Conservation (phyloP, 1,284 basidiomycete species). For the Malassezia obtusa region DNA sequence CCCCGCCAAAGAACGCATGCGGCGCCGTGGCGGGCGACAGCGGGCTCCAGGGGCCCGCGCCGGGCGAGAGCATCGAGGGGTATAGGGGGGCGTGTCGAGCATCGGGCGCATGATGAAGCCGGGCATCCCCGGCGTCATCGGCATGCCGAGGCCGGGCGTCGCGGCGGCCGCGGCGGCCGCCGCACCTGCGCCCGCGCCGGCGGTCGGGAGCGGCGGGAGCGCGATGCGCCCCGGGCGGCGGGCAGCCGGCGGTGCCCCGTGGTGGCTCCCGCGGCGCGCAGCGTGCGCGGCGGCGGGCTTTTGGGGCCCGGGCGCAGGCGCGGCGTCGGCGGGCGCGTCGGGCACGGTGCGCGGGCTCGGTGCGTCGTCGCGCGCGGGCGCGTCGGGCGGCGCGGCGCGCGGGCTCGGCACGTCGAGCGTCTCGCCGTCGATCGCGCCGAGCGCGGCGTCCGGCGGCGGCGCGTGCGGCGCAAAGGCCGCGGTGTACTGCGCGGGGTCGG, state of each 20-base stretch:
- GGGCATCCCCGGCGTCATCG: conserved; percentile 50
- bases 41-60: conserved; percentile 20
- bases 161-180: conserved; percentile 18
- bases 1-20: not conserved
- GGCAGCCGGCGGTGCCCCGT: not conserved
- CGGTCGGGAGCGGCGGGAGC: conserved; percentile 25
- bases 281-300: no score
- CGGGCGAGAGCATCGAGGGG: conserved; percentile 48
- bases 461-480: conserved; percentile 23
- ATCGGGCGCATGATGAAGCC: conserved; percentile 49
- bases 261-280: no score
- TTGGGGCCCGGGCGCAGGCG: no score
- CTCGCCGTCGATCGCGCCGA: not conserved
- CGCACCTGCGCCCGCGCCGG: not conserved
- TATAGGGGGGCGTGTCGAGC: conserved; percentile 49
- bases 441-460: not conserved
- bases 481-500: conserved; percentile 44
- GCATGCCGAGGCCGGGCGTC: conserved; percentile 23
- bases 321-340: no score
- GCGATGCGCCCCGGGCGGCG: conserved; percentile 34
- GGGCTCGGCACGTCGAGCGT: not conserved
- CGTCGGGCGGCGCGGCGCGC: no score
- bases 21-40: not conserved
- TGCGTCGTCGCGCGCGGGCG: not conserved
- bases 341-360: not conserved